A percentile compares a stretch with the other conserved stretches of the same genome.
Conservation (phyloP, 805 yeast species). For the Metschnikowia proteae region DNA sequence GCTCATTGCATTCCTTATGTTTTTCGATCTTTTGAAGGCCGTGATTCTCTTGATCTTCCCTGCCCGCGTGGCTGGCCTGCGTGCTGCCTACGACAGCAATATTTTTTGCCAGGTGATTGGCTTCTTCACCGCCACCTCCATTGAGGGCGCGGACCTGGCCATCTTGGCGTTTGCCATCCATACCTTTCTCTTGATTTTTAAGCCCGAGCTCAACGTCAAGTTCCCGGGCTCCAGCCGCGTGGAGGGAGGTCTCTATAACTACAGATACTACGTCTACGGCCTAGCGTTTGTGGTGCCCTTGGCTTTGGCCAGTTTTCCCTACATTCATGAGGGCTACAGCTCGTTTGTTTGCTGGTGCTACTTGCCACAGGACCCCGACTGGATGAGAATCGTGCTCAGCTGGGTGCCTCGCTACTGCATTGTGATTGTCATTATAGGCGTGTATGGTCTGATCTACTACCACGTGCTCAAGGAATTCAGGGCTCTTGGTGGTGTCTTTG, state of each 20-base stretch:
- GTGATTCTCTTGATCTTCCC: slow-evolving; percentile 67
- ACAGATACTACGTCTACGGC: slow-evolving; percentile 55
- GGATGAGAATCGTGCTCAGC: slow-evolving; percentile 69
- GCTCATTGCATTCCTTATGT: slow-evolving; percentile 61
- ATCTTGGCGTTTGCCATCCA: slow-evolving; percentile 81
- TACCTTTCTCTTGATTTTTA: slow-evolving; percentile 68
- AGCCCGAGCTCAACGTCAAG: slow-evolving; percentile 47
- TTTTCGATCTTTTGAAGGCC: slow-evolving; percentile 74
- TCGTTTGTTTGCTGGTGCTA: slow-evolving; percentile 76
- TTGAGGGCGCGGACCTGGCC: slow-evolving; percentile 84
- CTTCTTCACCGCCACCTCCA: slow-evolving; percentile 73
- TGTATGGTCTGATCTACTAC: slow-evolving; percentile 68
- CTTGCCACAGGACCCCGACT: slow-evolving; percentile 64
- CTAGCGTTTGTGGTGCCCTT: slow-evolving; percentile 59
- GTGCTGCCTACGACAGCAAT: slow-evolving; percentile 43
- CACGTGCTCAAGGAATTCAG: slow-evolving; percentile 65
- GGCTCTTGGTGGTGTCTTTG: slow-evolving; percentile 46
- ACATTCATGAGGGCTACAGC: slow-evolving; percentile 54
- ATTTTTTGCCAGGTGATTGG: slow-evolving; percentile 65
- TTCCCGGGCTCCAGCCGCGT: slow-evolving; percentile 35
- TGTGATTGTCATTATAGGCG: slow-evolving; percentile 54
- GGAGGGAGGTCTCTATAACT: slow-evolving; percentile 72
- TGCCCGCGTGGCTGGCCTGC: slow-evolving; percentile 45
- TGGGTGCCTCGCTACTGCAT: slow-evolving; percentile 81
- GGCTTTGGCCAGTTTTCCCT: slow-evolving; percentile 68